Percentiles rank a stretch among this genome's conserved stretches.
phyloP scores from a whole-genome alignment of 78 protist species.

The Dictyostelium brefeldianum region DNA sequence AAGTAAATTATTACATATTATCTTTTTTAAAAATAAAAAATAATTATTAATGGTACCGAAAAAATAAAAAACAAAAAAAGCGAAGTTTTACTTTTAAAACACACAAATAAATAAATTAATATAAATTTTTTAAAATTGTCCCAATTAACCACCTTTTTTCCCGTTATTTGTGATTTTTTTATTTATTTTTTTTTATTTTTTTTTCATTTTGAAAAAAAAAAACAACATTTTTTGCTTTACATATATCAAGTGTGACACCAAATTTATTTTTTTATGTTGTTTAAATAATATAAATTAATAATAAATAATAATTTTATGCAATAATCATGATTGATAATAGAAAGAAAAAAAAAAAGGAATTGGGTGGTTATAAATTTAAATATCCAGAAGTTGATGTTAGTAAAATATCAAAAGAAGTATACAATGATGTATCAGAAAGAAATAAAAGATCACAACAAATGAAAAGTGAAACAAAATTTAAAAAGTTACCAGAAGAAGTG shows the following conservation, averaged over 20 bases:
- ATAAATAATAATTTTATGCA: background rate
- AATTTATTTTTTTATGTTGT: too few relatives aligned
- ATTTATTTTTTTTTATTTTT: too few relatives aligned
- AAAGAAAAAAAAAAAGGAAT: background rate
- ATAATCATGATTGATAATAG: background rate
- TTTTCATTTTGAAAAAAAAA: too few relatives aligned
- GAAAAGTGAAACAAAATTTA: background rate
- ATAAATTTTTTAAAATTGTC: too few relatives aligned
- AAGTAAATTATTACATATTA: background rate
- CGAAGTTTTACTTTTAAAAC: too few relatives aligned
- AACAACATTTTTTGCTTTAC: too few relatives aligned
- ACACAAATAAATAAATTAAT: too few relatives aligned
- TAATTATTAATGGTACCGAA: too few relatives aligned
- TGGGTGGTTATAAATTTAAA: background rate
- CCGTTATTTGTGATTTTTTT: too few relatives aligned
- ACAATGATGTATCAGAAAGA: background rate
- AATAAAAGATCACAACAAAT: background rate
- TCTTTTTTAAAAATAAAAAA: too few relatives aligned
- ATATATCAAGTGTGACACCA: too few relatives aligned
- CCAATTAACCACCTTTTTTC: too few relatives aligned
- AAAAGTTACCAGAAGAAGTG: background rate
- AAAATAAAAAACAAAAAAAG: background rate
- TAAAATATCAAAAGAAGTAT: background rate
- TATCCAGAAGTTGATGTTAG: background rate
- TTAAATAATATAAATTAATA: background rate